Evolutionary conservation across 1,139 yeast species (phyloP).

Genomic region (Kodamaea sp.): DNA sequence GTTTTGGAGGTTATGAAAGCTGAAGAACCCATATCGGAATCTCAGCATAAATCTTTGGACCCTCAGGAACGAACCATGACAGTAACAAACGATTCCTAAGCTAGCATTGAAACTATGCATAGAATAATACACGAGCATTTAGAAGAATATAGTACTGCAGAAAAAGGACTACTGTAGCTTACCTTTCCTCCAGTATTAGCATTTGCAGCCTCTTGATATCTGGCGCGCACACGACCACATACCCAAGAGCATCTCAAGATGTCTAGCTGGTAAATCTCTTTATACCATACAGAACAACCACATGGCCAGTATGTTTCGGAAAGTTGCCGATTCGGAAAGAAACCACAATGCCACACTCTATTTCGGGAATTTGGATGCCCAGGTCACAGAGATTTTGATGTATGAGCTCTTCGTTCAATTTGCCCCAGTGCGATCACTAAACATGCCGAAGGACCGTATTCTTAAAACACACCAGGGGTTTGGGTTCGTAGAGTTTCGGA

Average conservation of each 20-base stretch:
- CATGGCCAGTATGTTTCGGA: constrained; percentile 27
- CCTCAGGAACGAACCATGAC: too few species aligned
- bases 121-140: too few species aligned
- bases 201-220: not conserved
- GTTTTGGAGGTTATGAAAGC: too few species aligned
- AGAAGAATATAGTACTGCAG: not conserved
- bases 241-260: not conserved
- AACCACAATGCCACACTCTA: constrained; percentile 72
- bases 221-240: constrained; percentile 7
- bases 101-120: too few species aligned
- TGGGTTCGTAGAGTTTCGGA: constrained; percentile 79
- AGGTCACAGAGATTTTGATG: constrained; percentile 65
- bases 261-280: not conserved
- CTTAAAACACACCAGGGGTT: constrained; percentile 76
- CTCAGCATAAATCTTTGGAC: too few species aligned
- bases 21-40: too few species aligned
- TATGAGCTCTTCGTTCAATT: constrained; percentile 86
- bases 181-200: not conserved
- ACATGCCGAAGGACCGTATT: constrained; percentile 80
- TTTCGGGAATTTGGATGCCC: constrained; percentile 80
- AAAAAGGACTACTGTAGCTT: too few species aligned
- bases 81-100: too few species aligned
- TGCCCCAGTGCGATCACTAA: constrained; percentile 71
- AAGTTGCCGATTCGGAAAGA: constrained; percentile 44
- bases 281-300: not conserved